Base-by-base conservation (phyloP, 2,329 filamentous ascomycete genomes). In the Hymenoscyphus fraxineus region DNA sequence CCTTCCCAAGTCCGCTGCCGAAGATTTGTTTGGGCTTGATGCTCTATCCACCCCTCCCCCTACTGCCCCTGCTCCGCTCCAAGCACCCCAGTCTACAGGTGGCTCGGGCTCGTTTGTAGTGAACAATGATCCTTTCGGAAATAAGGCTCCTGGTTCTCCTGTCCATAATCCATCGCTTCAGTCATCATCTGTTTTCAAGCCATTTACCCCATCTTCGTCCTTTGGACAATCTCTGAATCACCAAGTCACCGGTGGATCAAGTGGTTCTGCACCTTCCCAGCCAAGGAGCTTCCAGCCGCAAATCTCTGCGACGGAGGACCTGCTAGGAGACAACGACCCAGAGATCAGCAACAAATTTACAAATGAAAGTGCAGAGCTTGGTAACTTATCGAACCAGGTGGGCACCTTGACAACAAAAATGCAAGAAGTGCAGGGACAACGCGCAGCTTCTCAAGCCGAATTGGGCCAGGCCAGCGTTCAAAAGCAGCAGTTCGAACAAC, bases 301-400 rank as follows among this genome's bases (percentile, higher is more conserved):
- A 59, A 74, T 76, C 40, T 81, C 85, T 60, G 81, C 82, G 10
- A 82, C 88, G 60, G 93, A 97, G 72, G 95, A 98, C 76, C 83
- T 98, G 7, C 83, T 99, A n/a, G 92, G 91, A 16, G 93, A 97
- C 71, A 89, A 88, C 69, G 94, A 98, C 69, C 90, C 90, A 1
- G 93, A 96, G 73, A 87, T 93, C 63, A 94, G 89, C 78, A 95
- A 90, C 77, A 96, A 91, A 76, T 81, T 98, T 32, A 95, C 90
- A 0, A 89, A 88, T 68, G 95, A 99, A 74, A 95, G 93, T 2
- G 89, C 91, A 0, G 95, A 99, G 76, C 83, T 99, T 64, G 95
- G 93, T 60, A 98, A 99, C 75, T 83, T 99, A 71, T 97, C 94
- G 0, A 98, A 96, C 76, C 95, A 98, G 77, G 92, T 99, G 68